A percentile compares a stretch with the other conserved stretches of the same genome.
These are phyloP conservation scores for Phytophthora vignae DNA, from an alignment of 352 stramenopile genomes.

Conservation along the genomic window DNA sequence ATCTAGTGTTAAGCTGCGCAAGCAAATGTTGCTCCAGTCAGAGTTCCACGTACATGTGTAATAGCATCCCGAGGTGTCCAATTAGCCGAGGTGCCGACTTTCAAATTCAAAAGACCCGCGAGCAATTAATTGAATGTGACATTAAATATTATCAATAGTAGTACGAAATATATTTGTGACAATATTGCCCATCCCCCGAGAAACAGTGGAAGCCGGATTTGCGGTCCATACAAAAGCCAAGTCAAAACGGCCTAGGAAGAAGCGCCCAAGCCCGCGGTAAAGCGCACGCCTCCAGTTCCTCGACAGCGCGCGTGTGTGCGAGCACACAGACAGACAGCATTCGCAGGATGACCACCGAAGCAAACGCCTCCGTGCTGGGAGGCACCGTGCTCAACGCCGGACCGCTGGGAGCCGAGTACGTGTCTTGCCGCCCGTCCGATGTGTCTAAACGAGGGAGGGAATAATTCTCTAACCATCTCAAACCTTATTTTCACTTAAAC, in stretches of 20 bases:
- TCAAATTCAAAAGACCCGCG: neutral
- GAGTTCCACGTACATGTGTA: neutral
- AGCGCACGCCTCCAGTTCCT: constrained; percentile 12
- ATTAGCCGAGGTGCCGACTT: neutral
- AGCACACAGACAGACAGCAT: constrained; percentile 34
- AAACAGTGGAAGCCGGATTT: constrained; percentile 13
- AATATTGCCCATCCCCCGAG: constrained; percentile 6
- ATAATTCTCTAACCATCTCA: constrained; percentile 27
- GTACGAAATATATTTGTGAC: neutral
- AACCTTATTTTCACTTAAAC: neutral
- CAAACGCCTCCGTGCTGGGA: constrained; percentile 61
- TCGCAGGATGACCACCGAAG: constrained; percentile 45
- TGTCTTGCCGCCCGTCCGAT: constrained; percentile 1
- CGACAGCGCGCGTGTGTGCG: constrained; percentile 33
- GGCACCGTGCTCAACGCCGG: constrained; percentile 68
- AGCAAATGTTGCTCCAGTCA: constrained; percentile 22
- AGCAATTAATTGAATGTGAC: no score
- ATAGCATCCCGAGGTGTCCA: no score
- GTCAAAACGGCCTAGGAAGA: constrained; percentile 15
- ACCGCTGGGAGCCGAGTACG: constrained; percentile 68
- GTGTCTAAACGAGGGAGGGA: constrained; percentile 31
- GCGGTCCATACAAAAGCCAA: constrained; percentile 21
- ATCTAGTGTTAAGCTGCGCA: constrained; percentile 42
- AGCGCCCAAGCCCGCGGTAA: constrained; percentile 22
- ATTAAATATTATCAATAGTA: no score